Evolutionary conservation across 495 filamentous ascomycete species (phyloP).

Genomic region (Xylaria bambusicola): DNA sequence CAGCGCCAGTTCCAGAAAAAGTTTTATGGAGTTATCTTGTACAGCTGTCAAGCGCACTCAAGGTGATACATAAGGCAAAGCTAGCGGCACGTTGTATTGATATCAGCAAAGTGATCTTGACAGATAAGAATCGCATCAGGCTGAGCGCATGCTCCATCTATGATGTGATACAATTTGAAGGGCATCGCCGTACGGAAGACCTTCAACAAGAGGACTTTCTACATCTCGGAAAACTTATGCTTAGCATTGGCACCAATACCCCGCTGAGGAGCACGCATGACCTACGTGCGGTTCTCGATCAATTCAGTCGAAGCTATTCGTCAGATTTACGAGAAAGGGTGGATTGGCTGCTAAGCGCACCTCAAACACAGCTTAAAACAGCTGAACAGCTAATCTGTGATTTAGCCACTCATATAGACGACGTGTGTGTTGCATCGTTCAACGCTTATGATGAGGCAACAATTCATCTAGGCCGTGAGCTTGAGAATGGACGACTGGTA

Average conservation of each 20-base stretch:
- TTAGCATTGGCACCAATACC: constrained; percentile 72
- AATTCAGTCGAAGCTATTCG: constrained; percentile 71
- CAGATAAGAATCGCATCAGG: constrained; percentile 81
- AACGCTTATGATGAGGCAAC: constrained; percentile 54
- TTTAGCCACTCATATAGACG: constrained; percentile 77
- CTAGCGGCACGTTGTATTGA: constrained; percentile 84
- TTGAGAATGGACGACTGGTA: constrained; percentile 87
- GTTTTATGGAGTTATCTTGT: constrained; percentile 89
- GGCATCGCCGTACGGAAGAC: constrained; percentile 64
- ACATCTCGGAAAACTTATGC: constrained; percentile 79
- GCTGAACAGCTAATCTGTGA: constrained; percentile 76
- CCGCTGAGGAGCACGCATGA: constrained; percentile 54
- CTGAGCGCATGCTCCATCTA: constrained; percentile 83
- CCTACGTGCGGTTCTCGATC: constrained; percentile 64
- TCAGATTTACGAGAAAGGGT: constrained; percentile 72
- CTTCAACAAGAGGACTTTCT: constrained; percentile 87
- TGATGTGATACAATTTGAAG: constrained; percentile 81
- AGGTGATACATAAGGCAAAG: constrained; percentile 76
- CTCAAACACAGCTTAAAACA: constrained; percentile 57
- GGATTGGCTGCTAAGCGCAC: constrained; percentile 68
- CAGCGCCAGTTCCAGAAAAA: constrained; percentile 66
- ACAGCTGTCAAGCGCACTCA: constrained; percentile 87
- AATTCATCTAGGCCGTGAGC: constrained; percentile 68
- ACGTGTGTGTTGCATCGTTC: constrained; percentile 64
- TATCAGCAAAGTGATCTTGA: constrained; percentile 80